Evolutionary conservation across 2,329 filamentous ascomycete species (phyloP).

Genomic region (Hypoxylon sp.): DNA sequence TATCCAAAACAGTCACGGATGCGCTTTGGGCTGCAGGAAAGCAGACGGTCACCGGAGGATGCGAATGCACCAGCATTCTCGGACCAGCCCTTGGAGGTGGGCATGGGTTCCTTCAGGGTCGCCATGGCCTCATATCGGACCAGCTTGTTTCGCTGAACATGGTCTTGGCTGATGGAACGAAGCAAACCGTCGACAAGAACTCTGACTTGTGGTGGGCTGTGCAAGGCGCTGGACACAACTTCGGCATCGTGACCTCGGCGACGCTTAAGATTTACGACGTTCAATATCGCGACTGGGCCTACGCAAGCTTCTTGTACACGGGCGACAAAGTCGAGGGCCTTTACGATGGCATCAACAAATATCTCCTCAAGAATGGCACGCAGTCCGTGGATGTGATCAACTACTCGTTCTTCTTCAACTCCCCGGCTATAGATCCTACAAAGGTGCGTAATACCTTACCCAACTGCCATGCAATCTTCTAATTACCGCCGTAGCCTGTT

Average conservation of each 20-base stretch:
- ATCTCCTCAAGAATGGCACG: conserved; percentile 56
- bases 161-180: conserved; percentile 63
- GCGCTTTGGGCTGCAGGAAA: conserved; percentile 58
- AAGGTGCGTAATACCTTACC: conserved; percentile 29
- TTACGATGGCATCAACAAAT: conserved; percentile 60
- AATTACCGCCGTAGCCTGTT: too few species aligned
- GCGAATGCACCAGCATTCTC: conserved; percentile 61
- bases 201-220: conserved; percentile 70
- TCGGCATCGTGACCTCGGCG: conserved; percentile 67
- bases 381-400: conserved; percentile 35
- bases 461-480: too few species aligned
- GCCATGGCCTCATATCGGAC: conserved; percentile 65
- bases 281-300: conserved; percentile 56
- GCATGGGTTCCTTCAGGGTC: conserved; percentile 66
- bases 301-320: conserved; percentile 59
- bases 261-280: conserved; percentile 63
- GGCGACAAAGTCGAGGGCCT: conserved; percentile 63
- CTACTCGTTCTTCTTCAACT: conserved; percentile 34
- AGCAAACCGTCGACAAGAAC: conserved; percentile 54
- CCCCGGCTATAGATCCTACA: conserved; percentile 26
- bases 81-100: conserved; percentile 69
- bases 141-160: conserved; percentile 65
- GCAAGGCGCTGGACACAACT: conserved; percentile 70
- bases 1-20: conserved; percentile 54
- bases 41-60: conserved; percentile 59